A percentile compares a stretch with the other conserved stretches of the same genome.
Evolutionary conservation across 768 basidiomycete species (phyloP).

Genomic region (Russula brevipes): DNA sequence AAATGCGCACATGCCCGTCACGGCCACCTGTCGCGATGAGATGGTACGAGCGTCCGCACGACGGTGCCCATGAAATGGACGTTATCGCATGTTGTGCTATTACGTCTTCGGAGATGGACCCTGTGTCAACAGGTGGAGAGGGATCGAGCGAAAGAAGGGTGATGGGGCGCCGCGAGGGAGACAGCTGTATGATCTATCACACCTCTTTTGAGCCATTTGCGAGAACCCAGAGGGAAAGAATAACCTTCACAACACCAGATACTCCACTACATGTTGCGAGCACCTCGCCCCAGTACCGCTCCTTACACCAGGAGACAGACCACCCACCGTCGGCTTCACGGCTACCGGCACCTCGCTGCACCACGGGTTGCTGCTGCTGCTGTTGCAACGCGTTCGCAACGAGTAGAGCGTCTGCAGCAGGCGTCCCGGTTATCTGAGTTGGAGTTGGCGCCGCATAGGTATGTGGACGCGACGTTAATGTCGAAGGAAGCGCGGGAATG

Average conservation of each 20-base stretch:
- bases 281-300: conserved; percentile 91
- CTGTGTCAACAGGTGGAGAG: conserved; percentile 36
- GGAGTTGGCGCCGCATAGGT: conserved; percentile 65
- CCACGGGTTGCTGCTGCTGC: conserved; percentile 31
- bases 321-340: conserved; percentile 88
- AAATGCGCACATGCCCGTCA: conserved; percentile 86
- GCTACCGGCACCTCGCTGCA: conserved; percentile 47
- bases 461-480: conserved; percentile 42
- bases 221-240: conserved; percentile 7
- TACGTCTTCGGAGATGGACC: conserved; percentile 30
- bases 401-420: conserved; percentile 51
- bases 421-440: conserved; percentile 50
- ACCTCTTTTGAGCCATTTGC: not conserved
- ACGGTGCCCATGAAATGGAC: conserved; percentile 89
- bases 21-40: conserved; percentile 86
- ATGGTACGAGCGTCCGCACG: conserved; percentile 90
- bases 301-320: conserved; percentile 95
- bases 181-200: conserved; percentile 69
- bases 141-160: conserved; percentile 58
- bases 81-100: conserved; percentile 61
- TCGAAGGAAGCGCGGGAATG: conserved; percentile 48
- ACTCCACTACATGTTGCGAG: conserved; percentile 74
- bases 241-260: conserved; percentile 70
- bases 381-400: conserved; percentile 64
- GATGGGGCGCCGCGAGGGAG: conserved; percentile 59